Base-by-base conservation (phyloP, 371 early-diverging fungal species). In the Mucor velutinosus region DNA sequence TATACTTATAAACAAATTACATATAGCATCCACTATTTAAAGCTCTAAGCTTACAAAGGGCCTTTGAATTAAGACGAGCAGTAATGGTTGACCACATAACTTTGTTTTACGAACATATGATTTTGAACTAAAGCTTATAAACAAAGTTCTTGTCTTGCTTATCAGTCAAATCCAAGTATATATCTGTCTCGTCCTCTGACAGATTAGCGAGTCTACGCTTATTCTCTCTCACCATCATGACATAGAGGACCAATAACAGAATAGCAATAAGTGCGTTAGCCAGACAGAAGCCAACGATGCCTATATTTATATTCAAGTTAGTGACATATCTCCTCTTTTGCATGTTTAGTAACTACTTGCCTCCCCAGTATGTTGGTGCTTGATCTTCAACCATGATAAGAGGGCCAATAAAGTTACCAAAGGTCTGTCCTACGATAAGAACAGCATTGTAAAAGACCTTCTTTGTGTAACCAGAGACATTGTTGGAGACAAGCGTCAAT, bases 91-190 rank as follows among this genome's bases (percentile, higher is more conserved):
- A n/a, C n/a, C n/a, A n/a, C n/a, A n/a, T n/a, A n/a, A n/a, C n/a
- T n/a, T n/a, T n/a, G n/a, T n/a, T n/a, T n/a, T n/a, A 30, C 30
- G 6, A 30, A 2, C 30, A 30, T 30, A 30, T 30, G 4, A 30
- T 30, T 35, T 1, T 35, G 35, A 35, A 35, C 66, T 72, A 81
- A 10, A 81, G 71, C 10, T 73, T 73, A 60, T 82, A 82, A 15
- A 80, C 65, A 43, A 75, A 72, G 39, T 72, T 80, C 60, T 53
- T 62, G 57, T 82, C 77, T 66, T 76, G 63, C 19, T 35, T 43
- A 61, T 82, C 83, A 0, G 83, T 80, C 14, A 75, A 57, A 60
- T 78, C 78, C 10, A 76, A 56, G 29, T 75, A 61, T 12, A 67
- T 65, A 51, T 76, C 73, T 8, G 64, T 65, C 4, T 37, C 11